Evolutionary conservation across 129 eudicot species (phyloP), one percentile per base, ranked within the genome.

Genomic region (Glebionis coronaria): DNA sequence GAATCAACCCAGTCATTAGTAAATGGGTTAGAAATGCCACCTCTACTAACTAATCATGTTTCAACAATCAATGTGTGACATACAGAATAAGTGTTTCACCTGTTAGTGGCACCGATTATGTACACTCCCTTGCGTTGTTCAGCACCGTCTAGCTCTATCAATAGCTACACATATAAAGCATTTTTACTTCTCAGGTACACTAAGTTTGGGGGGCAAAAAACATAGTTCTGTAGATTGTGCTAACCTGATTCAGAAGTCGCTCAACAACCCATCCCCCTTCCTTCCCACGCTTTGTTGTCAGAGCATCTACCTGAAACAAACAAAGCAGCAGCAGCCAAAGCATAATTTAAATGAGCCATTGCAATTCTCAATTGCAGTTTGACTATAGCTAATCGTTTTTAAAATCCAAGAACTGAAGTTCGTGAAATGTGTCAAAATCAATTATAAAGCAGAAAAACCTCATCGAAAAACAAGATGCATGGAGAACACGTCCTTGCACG

Each of bases 401-500:
- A 9, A 42, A 15, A 44, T 12, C 45, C 18, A 56, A 44, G 12
- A 28, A 18, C 31, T 12, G 49, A 67, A 28, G 21, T 67, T 28
- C 15, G 3, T 9, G 15, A 56, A 18, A 35, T 7, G 10, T 35
- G 42, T 29, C 42, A 6, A 35, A 35, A 35, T 35, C 42, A 1
- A 7, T 7, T 2, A 6, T 20, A 35, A 12, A 59, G 54, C 20
- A 46, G 25, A 31, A 23, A 68, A 59, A 91, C 98, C 98, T 92
- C 96, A 50, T 92, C 96, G 65, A 92, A 92, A 85, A 92, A 92
- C 56, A 92, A 76, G 50, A 92, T 77, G 85, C 98, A 92, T 27
- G 98, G 98, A 72, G 98, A 63, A 69, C 98, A 92, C n/a, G 96
- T 83, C 82, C 98, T 92, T 51, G 95, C 98, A 65, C 95, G 94